Base-by-base conservation (phyloP, 1,139 yeast genomes). In the Lodderomyces oxycetoniae region DNA sequence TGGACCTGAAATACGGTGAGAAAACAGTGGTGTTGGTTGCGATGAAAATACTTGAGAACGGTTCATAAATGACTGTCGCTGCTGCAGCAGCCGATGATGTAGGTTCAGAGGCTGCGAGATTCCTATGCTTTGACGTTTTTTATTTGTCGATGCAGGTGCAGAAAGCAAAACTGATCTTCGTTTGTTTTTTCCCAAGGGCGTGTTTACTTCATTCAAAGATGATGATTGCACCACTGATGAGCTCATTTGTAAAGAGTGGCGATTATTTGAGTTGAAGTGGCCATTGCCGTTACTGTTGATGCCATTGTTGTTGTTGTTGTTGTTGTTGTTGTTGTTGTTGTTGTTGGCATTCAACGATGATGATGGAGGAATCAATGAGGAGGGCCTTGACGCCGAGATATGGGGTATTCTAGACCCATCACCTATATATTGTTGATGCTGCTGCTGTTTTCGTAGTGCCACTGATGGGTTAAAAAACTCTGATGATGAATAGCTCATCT, bases 91-190 rank as follows among this genome's bases (percentile, higher is more conserved):
- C 34, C 9, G 39, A 17, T 15, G 39, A 4, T 38, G 40, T 19
- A 38, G 40, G 26, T 37, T 46, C 21, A 33, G 48, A 13, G 41
- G 32, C 32, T 37, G 48, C 31, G 32, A 20, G 55, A 13, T 51
- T 48, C 16, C 45, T 40, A 17, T 38, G 35, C 67, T 61, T 34
- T 60, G 65, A 15, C 67, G 47, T 30, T 68, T 40, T 33, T 55
- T 61, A 36, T 53, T 54, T 31, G 58, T 53, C 7, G 63, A 56
- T 10, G 71, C 68, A 2, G 73, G 71, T 3, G 70, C 64, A 12
- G 64, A 53, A 9, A 64, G 51, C 13, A 67, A 45, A 4, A 37
- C 33, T 15, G 70, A 64, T 37, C 61, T 48, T 32, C 71, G 45
- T 38, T 61, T 62, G 30, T 53, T 47, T 19, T 28, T 22, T 5